Base-by-base conservation (phyloP, 1,284 basidiomycete genomes). In the Naganishia liquefaciens region DNA sequence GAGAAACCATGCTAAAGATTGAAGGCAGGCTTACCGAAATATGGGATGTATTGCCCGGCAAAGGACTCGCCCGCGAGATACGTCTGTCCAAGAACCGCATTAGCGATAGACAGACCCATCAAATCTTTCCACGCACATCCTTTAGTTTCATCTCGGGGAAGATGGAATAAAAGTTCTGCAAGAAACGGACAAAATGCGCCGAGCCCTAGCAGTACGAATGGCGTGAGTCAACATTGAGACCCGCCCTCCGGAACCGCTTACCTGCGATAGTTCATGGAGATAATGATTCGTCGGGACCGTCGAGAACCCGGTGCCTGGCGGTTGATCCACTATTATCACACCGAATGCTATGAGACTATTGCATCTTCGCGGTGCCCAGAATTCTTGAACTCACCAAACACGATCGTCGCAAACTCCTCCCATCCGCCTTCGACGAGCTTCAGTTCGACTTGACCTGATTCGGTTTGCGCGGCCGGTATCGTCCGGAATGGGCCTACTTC, bases 21-120 rank as follows among this genome's bases (percentile, higher is more conserved):
- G 5, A 23, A 27, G 3, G 43, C 23, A 1, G 5, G 74, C 82
- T 70, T 74, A 87, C 90, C 89, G 71, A 96, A 93, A 77, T 93
- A 95, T 15, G 96, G 95, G 69, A 98, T 94, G 81, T 91, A 98
- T 81, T 97, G 93, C n/a, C 96, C 95, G n/a, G 93, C 95, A 75
- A 88, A 99, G 68, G 89, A 92, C 81, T 97, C 93, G 61, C 93
- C 94, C 0, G 88, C 88, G 10, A 97, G 81, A 76, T 93, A 96
- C 1, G 92, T 94, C 91, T 95, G 71, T 11, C 19, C 5, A n/a
- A 21, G 68, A 23, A 19, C 25, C 37, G 21, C 25, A 37, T 60
- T 23, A 60, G 57, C 46, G 7, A 49, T 30, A 33, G 23, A 30
- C 40, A 21, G 5, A 9, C 5, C 11, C n/a, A 40, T 9, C 3